A percentile compares a stretch with the other conserved stretches of the same genome.
phyloP scores from a whole-genome alignment of 345 rosid genomes.

The Moricandia arvensis region DNA sequence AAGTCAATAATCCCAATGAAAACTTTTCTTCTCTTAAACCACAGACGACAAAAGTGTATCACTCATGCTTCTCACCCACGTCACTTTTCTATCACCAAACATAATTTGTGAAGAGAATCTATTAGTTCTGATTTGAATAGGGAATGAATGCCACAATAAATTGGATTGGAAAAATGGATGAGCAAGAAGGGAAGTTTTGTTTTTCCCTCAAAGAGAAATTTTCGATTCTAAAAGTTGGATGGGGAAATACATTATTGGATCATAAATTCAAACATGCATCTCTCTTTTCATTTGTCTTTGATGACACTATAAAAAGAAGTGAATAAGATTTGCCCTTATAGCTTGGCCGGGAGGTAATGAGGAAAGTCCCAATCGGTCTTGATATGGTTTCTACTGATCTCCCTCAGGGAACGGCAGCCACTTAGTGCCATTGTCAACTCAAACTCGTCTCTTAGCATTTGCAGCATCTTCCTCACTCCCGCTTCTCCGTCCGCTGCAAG shows the following conservation, averaged over 20 bases:
- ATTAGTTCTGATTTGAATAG: too few species aligned
- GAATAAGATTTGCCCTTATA: conserved; percentile 25
- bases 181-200: background rate
- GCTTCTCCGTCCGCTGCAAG: conserved; percentile 82
- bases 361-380: conserved; percentile 72
- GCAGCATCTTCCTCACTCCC: conserved; percentile 64
- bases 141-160: too few species aligned
- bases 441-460: conserved; percentile 78
- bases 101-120: too few species aligned
- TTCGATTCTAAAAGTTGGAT: background rate
- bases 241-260: background rate
- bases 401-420: conserved; percentile 81
- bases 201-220: background rate
- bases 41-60: too few species aligned
- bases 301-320: background rate
- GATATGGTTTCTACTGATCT: conserved; percentile 75
- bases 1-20: too few species aligned
- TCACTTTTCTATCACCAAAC: too few species aligned
- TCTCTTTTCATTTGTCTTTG: background rate
- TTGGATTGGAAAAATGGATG: too few species aligned
- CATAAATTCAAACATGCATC: background rate
- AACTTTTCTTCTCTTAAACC: too few species aligned
- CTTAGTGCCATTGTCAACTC: conserved; percentile 91
- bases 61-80: too few species aligned
- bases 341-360: conserved; percentile 38